Conservation (phyloP, 139 green algal species). For the Chlorella sp. region DNA sequence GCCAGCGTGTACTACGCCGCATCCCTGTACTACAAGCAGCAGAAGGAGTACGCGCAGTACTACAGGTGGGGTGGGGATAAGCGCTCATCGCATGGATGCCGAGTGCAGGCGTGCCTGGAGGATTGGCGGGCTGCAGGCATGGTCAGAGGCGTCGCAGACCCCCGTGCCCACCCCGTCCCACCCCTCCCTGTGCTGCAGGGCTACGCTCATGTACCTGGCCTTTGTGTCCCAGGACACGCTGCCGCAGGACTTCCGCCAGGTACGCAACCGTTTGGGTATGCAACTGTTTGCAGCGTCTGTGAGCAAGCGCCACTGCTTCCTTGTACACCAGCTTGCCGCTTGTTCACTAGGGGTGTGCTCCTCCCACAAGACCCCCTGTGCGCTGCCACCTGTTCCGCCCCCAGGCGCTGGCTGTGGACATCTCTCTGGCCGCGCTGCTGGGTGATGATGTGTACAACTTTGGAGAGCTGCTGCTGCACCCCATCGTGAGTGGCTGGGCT, state of each 20-base stretch:
- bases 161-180: too few species aligned
- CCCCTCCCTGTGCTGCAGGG: constrained; percentile 51
- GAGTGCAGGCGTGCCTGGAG: too few species aligned
- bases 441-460: constrained; percentile 97
- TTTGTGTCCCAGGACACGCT: constrained; percentile 90
- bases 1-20: constrained; percentile 89
- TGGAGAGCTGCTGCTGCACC: constrained; percentile 97
- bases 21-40: constrained; percentile 87
- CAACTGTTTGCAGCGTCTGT: too few species aligned
- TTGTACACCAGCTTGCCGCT: too few species aligned
- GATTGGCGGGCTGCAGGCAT: too few species aligned
- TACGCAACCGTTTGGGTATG: not conserved
- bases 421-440: constrained; percentile 94
- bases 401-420: constrained; percentile 89
- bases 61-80: constrained; percentile 78
- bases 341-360: too few species aligned
- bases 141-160: too few species aligned
- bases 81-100: too few species aligned
- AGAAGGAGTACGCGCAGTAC: constrained; percentile 92
- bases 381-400: not conserved
- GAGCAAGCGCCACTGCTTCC: too few species aligned
- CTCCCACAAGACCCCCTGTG: not conserved
- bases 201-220: constrained; percentile 90
- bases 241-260: constrained; percentile 76
- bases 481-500: constrained; percentile 75